Conservation (phyloP, 164 flowering plant species). For the Aristolochia fimbriata region DNA sequence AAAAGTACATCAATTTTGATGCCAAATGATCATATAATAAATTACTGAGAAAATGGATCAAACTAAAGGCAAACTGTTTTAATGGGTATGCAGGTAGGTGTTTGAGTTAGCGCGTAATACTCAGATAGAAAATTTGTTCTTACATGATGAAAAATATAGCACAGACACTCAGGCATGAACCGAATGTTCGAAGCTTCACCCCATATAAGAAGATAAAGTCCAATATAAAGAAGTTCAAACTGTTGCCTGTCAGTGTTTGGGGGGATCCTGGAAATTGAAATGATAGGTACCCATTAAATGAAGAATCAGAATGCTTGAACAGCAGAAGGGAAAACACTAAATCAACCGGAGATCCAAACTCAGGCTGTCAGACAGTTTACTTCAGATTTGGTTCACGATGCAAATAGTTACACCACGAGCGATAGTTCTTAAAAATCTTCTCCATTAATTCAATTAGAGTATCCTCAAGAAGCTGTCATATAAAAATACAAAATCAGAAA, state of each 20-base stretch:
- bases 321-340: too few relatives aligned
- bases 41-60: background rate
- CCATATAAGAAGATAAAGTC: conserved; percentile 97
- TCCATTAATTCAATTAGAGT: conserved; percentile 48
- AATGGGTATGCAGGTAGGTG: background rate
- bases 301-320: too few relatives aligned
- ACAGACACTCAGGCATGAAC: conserved; percentile 98
- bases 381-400: conserved; percentile 37
- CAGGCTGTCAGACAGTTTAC: conserved; percentile 18
- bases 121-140: conserved; percentile 10
- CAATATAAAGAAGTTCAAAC: conserved; percentile 72
- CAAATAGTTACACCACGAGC: conserved; percentile 85
- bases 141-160: conserved; percentile 95
- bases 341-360: background rate
- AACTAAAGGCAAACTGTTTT: background rate
- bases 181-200: conserved; percentile 99
- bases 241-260: conserved; percentile 44
- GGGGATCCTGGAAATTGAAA: conserved; percentile 32
- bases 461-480: conserved; percentile 36
- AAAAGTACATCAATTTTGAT: background rate
- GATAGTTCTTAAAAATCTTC: conserved; percentile 72
- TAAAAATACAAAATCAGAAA: background rate
- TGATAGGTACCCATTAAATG: too few relatives aligned
- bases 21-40: background rate
- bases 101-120: background rate